phyloP scores from a whole-genome alignment of 2,329 filamentous ascomycete genomes.

The Aspergillus pseudoterreus region DNA sequence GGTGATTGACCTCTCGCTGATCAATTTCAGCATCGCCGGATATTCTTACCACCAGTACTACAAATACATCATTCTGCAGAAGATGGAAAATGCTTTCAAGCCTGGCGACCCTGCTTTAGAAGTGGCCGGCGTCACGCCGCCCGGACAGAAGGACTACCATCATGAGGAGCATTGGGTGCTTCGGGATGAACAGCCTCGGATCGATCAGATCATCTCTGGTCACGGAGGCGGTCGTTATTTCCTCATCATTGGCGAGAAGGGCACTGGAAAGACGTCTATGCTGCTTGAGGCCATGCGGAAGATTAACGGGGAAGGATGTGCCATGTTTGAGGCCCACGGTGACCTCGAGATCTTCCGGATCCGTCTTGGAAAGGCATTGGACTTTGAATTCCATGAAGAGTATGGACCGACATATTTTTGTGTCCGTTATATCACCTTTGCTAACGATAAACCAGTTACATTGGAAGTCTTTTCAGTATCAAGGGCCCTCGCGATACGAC shows the following conservation, averaged over 20 bases:
- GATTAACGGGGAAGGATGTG: constrained; percentile 79
- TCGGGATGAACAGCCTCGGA: constrained; percentile 73
- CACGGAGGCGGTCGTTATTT: constrained; percentile 77
- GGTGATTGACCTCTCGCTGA: constrained; percentile 14
- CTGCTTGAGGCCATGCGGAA: constrained; percentile 92
- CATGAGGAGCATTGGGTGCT: constrained; percentile 70
- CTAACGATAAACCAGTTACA: constrained; percentile 43
- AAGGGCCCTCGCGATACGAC: constrained; percentile 87
- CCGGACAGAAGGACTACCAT: constrained; percentile 32
- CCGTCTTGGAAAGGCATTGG: constrained; percentile 84
- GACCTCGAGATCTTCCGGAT: constrained; percentile 94
- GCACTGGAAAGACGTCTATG: constrained; percentile 96
- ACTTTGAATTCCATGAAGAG: constrained; percentile 97
- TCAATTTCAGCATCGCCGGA: constrained; percentile 52
- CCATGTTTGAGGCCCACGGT: constrained; percentile 95
- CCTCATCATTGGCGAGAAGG: constrained; percentile 89
- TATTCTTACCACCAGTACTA: constrained; percentile 80
- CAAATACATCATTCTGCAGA: constrained; percentile 84
- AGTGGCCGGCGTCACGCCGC: constrained; percentile 58
- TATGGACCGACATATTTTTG: constrained; percentile 45
- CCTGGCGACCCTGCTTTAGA: constrained; percentile 88
- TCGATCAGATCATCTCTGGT: constrained; percentile 81
- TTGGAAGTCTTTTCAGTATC: constrained; percentile 93
- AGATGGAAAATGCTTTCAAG: constrained; percentile 88
- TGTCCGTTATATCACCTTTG: constrained; percentile 6